Base-by-base conservation (phyloP, 1,284 basidiomycete genomes). In the Heimioporus retisporus region DNA sequence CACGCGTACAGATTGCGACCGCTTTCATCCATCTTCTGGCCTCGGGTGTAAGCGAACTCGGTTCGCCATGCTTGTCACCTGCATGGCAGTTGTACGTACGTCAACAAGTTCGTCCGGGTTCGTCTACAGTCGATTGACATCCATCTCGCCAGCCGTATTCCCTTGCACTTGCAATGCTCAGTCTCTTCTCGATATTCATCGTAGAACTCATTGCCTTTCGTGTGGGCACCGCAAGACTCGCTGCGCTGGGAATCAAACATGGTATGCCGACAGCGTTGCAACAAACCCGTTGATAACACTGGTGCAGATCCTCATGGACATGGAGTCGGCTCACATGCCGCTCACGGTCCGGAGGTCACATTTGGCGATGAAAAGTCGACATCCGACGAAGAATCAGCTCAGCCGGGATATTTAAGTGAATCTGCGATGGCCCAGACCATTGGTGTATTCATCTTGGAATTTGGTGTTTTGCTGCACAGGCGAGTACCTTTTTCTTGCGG, bases 401-500 rank as follows among this genome's bases (percentile, higher is more conserved):
- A 64, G n/a, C 31, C 59, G 10, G 59, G 4, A 2, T 15, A 53
- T 15, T 66, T 81, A 10, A 75, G 84, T 48, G 84, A 90, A 62
- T 80, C 81, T 19, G 83, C 87, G 2, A 71, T 86, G 1, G 90
- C 94, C 2, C 96, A 98, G 79, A 84, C 98, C 59, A 85, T 99
- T 56, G 96, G 96, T 25, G 85, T 96, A 55, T 90, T 87, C 54
- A 96, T 97, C 69, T 85, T 97, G 66, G 96, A 94, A 78, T 97
- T 99, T 74, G 97, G 97, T 73, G 95, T 99, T 59, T 82, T 97
- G 18, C 84, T 99, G 68, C 96, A 98, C 77, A 93, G 88, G 87
- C 84, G 55, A 60, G 74, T 3, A 56, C 43, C n/a, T 57, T 48
- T 54, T 21, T 46, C 44, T 25, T 23, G 0, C 6, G 10, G 21